phyloP scores from a whole-genome alignment of 1,284 basidiomycete species.

The Boletus mariae region DNA sequence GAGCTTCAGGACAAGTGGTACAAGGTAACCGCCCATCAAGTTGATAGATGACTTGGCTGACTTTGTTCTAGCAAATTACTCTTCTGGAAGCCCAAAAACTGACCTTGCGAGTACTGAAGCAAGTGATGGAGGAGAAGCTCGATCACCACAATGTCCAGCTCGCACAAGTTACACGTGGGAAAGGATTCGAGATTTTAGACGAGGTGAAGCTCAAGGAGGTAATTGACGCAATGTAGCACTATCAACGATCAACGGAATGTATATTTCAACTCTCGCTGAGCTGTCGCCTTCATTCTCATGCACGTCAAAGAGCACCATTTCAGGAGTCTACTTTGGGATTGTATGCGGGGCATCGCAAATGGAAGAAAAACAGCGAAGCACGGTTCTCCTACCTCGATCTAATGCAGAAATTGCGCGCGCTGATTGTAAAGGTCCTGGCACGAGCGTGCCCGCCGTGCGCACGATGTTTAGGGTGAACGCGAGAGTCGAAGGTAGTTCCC shows the following conservation, averaged over 20 bases:
- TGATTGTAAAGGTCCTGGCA: too few relatives aligned
- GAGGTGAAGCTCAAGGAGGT: conserved; percentile 75
- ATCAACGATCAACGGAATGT: conserved; percentile 8
- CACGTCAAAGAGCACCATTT: too few relatives aligned
- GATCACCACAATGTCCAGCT: conserved; percentile 93
- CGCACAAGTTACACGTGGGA: conserved; percentile 44
- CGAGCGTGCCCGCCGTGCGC: too few relatives aligned
- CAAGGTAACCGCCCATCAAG: conserved; percentile 54
- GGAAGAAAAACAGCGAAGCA: too few relatives aligned
- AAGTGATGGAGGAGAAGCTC: conserved; percentile 96
- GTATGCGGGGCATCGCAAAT: too few relatives aligned
- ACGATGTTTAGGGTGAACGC: too few relatives aligned
- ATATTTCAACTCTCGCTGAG: neutral
- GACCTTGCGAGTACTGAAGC: conserved; percentile 89
- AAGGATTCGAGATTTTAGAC: conserved; percentile 64
- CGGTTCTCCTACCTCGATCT: too few relatives aligned
- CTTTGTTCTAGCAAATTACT: conserved; percentile 75
- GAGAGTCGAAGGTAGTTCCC: too few relatives aligned
- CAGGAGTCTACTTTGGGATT: neutral
- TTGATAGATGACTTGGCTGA: neutral
- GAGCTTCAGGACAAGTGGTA: conserved; percentile 98
- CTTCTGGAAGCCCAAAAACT: conserved; percentile 85
- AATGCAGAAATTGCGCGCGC: too few relatives aligned
- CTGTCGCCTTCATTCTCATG: neutral
- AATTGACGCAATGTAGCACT: conserved; percentile 71